Evolutionary conservation across 2,329 filamentous ascomycete genomes (phyloP).

Genomic region (Cryphonectria naterciae): DNA sequence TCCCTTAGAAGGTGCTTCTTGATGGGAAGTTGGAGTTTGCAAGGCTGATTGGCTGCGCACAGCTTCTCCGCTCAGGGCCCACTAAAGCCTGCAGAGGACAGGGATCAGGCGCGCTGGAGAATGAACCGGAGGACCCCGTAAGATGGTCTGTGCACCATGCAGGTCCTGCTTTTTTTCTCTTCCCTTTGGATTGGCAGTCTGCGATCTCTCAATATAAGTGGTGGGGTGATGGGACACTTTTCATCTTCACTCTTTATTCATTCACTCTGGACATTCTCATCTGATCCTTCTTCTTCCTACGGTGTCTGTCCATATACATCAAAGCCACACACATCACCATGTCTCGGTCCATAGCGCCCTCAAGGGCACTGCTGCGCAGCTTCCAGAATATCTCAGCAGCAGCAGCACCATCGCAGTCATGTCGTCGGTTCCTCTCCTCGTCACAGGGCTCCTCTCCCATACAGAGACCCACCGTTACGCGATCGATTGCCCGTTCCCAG

Average conservation of each 20-base stretch:
- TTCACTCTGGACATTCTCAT: background rate
- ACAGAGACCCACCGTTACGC: constrained; percentile 32
- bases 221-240: background rate
- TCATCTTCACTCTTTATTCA: background rate
- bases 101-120: background rate
- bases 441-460: constrained; percentile 31
- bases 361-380: constrained; percentile 42
- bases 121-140: background rate
- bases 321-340: constrained; percentile 36
- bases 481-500: constrained; percentile 27
- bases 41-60: constrained; percentile 22
- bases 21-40: background rate
- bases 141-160: constrained; percentile 26
- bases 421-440: constrained; percentile 48
- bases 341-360: constrained; percentile 43
- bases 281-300: background rate
- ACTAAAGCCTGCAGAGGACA: background rate
- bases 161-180: constrained; percentile 3
- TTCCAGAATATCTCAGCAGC: constrained; percentile 35
- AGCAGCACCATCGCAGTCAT: constrained; percentile 39
- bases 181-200: too few relatives aligned
- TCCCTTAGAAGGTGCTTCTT: background rate
- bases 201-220: background rate
- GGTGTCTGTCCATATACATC: too few relatives aligned
- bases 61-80: background rate